These are phyloP conservation scores for Fabrea salina DNA, from an alignment of 169 alveolate species.

Conservation along the genomic window DNA sequence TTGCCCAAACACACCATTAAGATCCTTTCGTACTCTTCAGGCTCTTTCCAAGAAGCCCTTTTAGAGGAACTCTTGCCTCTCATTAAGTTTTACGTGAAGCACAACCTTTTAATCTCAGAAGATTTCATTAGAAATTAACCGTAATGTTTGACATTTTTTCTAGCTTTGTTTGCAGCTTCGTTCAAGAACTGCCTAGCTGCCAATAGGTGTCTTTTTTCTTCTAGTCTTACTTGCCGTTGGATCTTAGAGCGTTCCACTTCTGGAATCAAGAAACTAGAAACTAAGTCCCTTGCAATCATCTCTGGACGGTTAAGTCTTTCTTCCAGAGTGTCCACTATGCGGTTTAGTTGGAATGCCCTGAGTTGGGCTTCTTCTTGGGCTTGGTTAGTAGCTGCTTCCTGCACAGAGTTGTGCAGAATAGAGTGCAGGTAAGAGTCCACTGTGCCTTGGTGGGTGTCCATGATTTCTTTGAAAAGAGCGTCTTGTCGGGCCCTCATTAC, in stretches of 20 bases:
- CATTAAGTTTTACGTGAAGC: no score
- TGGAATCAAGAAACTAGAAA: conserved; percentile 85
- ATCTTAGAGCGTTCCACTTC: conserved; percentile 77
- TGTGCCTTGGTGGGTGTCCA: conserved; percentile 88
- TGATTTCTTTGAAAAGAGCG: conserved; percentile 79
- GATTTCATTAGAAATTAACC: background rate
- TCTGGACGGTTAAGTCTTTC: conserved; percentile 79
- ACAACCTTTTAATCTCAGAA: no score
- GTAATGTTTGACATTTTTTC: background rate
- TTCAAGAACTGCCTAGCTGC: conserved; percentile 26
- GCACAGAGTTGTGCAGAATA: conserved; percentile 72
- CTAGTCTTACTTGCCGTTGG: conserved; percentile 30
- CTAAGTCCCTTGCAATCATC: conserved; percentile 80
- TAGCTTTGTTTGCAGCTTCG: conserved; percentile 23
- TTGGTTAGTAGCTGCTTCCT: conserved; percentile 63
- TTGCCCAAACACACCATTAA: no score
- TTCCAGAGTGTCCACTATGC: conserved; percentile 82
- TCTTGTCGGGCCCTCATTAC: conserved; percentile 89
- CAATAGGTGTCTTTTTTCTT: conserved; percentile 31
- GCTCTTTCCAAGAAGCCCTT: no score
- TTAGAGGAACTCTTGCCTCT: no score
- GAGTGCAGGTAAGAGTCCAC: conserved; percentile 89
- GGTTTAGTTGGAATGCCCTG: conserved; percentile 76
- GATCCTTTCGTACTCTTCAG: no score
- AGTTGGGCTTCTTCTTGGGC: conserved; percentile 84